These are phyloP conservation scores for Cinchona pubescens DNA, from an alignment of 257 asterid genomes.

Conservation along the genomic window DNA sequence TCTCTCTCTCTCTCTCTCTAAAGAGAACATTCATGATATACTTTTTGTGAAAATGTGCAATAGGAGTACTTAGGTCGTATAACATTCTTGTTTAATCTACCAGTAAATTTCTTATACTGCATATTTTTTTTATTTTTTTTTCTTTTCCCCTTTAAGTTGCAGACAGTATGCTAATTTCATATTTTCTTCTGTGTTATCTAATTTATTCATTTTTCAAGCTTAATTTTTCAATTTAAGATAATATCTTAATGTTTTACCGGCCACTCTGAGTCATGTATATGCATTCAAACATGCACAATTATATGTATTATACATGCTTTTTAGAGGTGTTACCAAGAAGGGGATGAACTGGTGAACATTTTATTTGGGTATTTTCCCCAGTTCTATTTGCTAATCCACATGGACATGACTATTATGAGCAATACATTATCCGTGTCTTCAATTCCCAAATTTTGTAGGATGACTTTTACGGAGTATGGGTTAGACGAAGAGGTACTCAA, in stretches of 20 bases:
- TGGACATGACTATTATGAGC: background rate
- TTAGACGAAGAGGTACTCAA: conserved; percentile 53
- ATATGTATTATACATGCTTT: background rate
- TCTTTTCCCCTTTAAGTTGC: background rate
- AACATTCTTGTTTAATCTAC: background rate
- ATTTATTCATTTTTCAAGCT: background rate
- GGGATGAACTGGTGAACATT: background rate
- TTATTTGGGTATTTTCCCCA: background rate
- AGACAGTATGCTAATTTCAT: background rate
- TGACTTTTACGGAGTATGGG: conserved; percentile 65
- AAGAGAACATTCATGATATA: background rate
- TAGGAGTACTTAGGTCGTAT: background rate
- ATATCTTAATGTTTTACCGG: background rate
- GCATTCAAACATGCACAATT: background rate
- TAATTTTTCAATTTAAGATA: background rate
- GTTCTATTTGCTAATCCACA: background rate
- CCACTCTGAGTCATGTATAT: background rate
- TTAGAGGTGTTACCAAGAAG: background rate
- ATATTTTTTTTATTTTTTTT: background rate
- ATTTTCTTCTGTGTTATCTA: background rate
- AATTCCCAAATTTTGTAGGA: conserved; percentile 57
- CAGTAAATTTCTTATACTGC: background rate
- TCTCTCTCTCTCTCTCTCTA: background rate
- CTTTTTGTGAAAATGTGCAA: background rate
- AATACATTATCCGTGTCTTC: conserved; percentile 1